Evolutionary conservation across 169 alveolate species (phyloP).

Genomic region (Cryptosporidium parvum): DNA sequence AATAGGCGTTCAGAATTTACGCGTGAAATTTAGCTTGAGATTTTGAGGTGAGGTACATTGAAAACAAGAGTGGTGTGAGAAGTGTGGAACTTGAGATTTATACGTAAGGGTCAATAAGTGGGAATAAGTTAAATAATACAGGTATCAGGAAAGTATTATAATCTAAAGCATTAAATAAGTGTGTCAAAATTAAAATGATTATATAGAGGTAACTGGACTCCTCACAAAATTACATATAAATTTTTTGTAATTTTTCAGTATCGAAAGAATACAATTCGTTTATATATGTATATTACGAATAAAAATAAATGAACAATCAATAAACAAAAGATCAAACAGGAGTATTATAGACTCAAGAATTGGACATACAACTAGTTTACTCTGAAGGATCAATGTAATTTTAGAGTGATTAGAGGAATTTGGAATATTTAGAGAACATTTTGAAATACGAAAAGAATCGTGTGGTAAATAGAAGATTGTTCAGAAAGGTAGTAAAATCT

Average conservation of each 20-base stretch:
- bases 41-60: conserved; percentile 11
- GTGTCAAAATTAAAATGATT: background rate
- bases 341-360: background rate
- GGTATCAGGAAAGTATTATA: conserved; percentile 13
- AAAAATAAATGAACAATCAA: background rate
- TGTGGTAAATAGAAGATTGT: background rate
- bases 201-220: conserved; percentile 7
- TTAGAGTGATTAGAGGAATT: background rate
- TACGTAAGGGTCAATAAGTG: conserved; percentile 22
- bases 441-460: background rate
- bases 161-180: background rate
- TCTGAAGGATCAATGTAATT: background rate
- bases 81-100: conserved; percentile 50
- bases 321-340: background rate
- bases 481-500: background rate
- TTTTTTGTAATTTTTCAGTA: background rate
- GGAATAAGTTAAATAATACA: conserved; percentile 16
- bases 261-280: background rate
- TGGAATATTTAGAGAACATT: background rate
- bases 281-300: background rate
- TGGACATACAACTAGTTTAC: background rate
- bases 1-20: background rate
- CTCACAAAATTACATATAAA: conserved; percentile 23
- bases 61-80: conserved; percentile 34
- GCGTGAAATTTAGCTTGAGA: background rate